A percentile compares a stretch with the other conserved stretches of the same genome.
phyloP scores from a whole-genome alignment of 345 rosid genomes.

The Tarenaya hassleriana region DNA sequence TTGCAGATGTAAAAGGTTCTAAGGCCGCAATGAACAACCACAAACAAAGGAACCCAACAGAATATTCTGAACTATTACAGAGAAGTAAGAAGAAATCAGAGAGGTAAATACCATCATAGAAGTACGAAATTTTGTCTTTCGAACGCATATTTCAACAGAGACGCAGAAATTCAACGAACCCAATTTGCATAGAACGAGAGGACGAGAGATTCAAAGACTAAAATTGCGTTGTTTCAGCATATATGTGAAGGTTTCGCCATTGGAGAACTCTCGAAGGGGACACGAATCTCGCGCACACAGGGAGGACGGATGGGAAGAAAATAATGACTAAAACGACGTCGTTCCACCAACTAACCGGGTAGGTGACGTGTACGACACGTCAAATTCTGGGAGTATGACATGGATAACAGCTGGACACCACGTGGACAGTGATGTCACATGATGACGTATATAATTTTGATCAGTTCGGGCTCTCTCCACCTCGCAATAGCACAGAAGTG shows the following conservation, averaged over 20 bases:
- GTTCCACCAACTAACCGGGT: too few species aligned
- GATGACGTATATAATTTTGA: too few species aligned
- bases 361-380: too few species aligned
- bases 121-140: conserved; percentile 86
- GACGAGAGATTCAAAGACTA: not conserved
- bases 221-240: not conserved
- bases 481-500: too few species aligned
- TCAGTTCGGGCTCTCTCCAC: too few species aligned
- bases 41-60: not conserved
- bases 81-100: conserved; percentile 6
- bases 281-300: not conserved
- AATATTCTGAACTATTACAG: not conserved
- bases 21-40: too few species aligned
- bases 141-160: conserved; percentile 44
- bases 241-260: conserved; percentile 23
- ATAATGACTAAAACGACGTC: too few species aligned
- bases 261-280: conserved; percentile 10
- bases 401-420: too few species aligned
- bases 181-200: not conserved
- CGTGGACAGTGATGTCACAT: too few species aligned
- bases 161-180: not conserved
- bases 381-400: too few species aligned
- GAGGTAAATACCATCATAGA: conserved; percentile 65
- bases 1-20: too few species aligned
- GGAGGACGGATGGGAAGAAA: not conserved